These are phyloP conservation scores for Papiliotrema fonsecae DNA, from an alignment of 1,284 basidiomycete species.

Conservation along the genomic window DNA sequence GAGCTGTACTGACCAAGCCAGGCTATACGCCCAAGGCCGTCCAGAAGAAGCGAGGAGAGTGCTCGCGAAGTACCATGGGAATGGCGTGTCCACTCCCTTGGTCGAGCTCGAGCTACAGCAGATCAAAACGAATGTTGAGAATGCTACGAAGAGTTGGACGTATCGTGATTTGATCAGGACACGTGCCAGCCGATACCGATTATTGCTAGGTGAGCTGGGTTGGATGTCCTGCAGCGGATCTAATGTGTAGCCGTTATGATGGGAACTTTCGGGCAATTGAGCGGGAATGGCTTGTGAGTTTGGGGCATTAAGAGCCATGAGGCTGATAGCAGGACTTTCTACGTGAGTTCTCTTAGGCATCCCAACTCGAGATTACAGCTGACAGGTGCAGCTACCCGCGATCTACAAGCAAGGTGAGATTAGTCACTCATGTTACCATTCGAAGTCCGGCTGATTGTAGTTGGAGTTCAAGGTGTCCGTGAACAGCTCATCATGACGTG, in stretches of 20 bases:
- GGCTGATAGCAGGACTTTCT: constrained; percentile 2
- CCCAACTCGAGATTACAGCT: too few relatives aligned
- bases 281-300: constrained; percentile 13
- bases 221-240: too few relatives aligned
- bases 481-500: constrained; percentile 25
- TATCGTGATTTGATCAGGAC: constrained; percentile 13
- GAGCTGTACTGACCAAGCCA: not conserved
- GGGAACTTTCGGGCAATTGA: constrained; percentile 16
- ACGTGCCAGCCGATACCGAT: constrained; percentile 10
- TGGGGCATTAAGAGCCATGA: not conserved
- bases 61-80: constrained; percentile 18
- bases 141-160: constrained; percentile 9
- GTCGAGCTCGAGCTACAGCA: constrained; percentile 18
- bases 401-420: constrained; percentile 18
- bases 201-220: constrained; percentile 9
- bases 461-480: constrained; percentile 15
- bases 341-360: constrained; percentile 4
- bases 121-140: constrained; percentile 6
- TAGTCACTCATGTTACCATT: not conserved
- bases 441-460: constrained; percentile 3
- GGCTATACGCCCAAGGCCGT: constrained; percentile 21
- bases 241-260: constrained; percentile 17
- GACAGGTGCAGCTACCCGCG: constrained; percentile 8
- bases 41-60: constrained; percentile 14
- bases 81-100: constrained; percentile 13